Base-by-base conservation (phyloP, 768 basidiomycete genomes). In the Collybiopsis confluens region DNA sequence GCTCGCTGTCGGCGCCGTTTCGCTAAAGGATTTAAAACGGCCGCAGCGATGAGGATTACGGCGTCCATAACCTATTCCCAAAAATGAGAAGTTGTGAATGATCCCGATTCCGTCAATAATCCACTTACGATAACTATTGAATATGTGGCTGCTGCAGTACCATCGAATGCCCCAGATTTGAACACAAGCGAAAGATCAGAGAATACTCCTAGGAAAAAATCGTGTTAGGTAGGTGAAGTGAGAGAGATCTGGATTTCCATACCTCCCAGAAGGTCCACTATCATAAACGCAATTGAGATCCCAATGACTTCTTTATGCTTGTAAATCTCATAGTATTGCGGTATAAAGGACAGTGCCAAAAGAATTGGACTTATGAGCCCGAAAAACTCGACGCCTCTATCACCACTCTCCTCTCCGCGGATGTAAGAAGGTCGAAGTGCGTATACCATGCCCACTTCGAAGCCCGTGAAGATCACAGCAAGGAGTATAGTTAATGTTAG, bases 271-370 rank as follows among this genome's bases (percentile, higher is more conserved):
- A 84, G 73, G 62, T 93, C 90, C 46, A 92, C 73, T 7, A 68
- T 58, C 71, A 92, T 83, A 69, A 92, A 92, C 6, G 72, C 38
- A 40, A 86, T 68, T 1, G 85, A 88, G 47, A 93, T 82, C 6
- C 90, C 90, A 21, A 80, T 62, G 36, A 87, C 84, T 58, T 83
- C 78, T 56, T 73, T 74, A 60, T 75, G 73, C 56, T 79, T 77
- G 68, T 78, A 86, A 41, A 92, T 91, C 63, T 92, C 88, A 64
- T 76, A 81, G 61, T 86, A 92, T 65, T 93, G 90, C 0, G 90
- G 73, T 28, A 74, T 60, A n/a, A 78, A 61, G 2, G 68, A 78
- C 13, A 76, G 61, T 11, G 81, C 72, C 33, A 92, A 74, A n/a
- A 89, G 60, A 7, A 84, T 70, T 0, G 83, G 77, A 30, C 79